Evolutionary conservation across 1,284 basidiomycete species (phyloP).

Genomic region (Taiwanofungus camphoratus): DNA sequence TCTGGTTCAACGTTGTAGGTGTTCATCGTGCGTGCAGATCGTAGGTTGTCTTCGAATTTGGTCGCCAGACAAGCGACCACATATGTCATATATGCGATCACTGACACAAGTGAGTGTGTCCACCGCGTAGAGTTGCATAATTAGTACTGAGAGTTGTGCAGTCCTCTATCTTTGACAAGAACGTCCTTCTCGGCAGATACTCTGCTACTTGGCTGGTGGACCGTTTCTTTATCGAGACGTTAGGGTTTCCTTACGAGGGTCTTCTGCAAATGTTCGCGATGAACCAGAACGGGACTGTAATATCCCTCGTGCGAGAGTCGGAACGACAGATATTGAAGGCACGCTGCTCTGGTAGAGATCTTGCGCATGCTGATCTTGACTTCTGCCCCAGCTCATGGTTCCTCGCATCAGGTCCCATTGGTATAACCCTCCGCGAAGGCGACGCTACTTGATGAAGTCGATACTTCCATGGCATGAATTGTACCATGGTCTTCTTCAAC

Average conservation of each 20-base stretch:
- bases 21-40: conserved; percentile 31
- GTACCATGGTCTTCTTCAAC: conserved; percentile 40
- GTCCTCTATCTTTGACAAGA: conserved; percentile 57
- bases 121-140: not conserved
- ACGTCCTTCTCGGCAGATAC: conserved; percentile 47
- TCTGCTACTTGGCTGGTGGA: conserved; percentile 52
- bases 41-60: conserved; percentile 46
- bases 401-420: conserved; percentile 55
- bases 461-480: conserved; percentile 58
- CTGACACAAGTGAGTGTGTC: conserved; percentile 44
- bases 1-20: not conserved
- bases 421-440: conserved; percentile 62
- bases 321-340: conserved; percentile 54
- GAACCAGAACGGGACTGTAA: conserved; percentile 31
- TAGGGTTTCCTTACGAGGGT: conserved; percentile 45
- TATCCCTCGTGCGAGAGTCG: conserved; percentile 37
- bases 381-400: conserved; percentile 42
- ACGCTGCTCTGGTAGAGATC: conserved; percentile 7
- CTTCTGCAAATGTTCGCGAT: conserved; percentile 35
- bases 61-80: conserved; percentile 34
- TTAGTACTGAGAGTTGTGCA: conserved; percentile 22
- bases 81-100: conserved; percentile 55
- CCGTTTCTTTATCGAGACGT: conserved; percentile 60
- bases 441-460: conserved; percentile 58
- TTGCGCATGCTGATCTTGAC: not conserved